A percentile compares a stretch with the other conserved stretches of the same genome.
Evolutionary conservation across 257 asterid species (phyloP).

Genomic region (Lantana camara): DNA sequence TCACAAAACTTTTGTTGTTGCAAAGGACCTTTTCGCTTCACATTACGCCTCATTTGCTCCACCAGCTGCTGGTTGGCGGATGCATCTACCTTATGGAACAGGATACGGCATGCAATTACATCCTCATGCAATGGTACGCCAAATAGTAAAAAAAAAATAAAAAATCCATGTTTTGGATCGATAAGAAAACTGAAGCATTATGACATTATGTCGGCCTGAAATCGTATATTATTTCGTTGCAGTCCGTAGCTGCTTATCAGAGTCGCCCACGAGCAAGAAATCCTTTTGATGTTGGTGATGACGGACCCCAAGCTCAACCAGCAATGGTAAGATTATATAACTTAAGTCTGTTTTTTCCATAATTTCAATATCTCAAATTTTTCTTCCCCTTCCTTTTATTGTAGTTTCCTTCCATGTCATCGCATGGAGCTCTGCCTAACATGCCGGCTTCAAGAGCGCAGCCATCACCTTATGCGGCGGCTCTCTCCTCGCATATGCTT

Average conservation of each 20-base stretch:
- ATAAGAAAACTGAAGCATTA: background rate
- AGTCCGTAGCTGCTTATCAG: constrained; percentile 44
- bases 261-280: constrained; percentile 53
- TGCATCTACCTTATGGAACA: constrained; percentile 45
- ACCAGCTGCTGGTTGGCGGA: constrained; percentile 58
- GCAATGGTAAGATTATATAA: constrained; percentile 46
- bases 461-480: constrained; percentile 39
- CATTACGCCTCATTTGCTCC: constrained; percentile 43
- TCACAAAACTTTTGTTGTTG: background rate
- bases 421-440: constrained; percentile 58
- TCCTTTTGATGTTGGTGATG: constrained; percentile 70
- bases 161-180: no score
- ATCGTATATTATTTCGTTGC: constrained; percentile 7
- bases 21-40: constrained; percentile 69
- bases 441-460: constrained; percentile 36
- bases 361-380: background rate
- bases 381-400: background rate
- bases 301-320: constrained; percentile 46
- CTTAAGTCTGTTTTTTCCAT: background rate
- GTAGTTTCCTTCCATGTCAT: constrained; percentile 62
- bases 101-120: constrained; percentile 58
- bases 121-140: constrained; percentile 53
- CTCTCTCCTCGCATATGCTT: constrained; percentile 35
- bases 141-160: constrained; percentile 4
- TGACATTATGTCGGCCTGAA: background rate